These are phyloP conservation scores for Fusarium marasasianum DNA, from an alignment of 2,329 filamentous ascomycete genomes.

Conservation along the genomic window DNA sequence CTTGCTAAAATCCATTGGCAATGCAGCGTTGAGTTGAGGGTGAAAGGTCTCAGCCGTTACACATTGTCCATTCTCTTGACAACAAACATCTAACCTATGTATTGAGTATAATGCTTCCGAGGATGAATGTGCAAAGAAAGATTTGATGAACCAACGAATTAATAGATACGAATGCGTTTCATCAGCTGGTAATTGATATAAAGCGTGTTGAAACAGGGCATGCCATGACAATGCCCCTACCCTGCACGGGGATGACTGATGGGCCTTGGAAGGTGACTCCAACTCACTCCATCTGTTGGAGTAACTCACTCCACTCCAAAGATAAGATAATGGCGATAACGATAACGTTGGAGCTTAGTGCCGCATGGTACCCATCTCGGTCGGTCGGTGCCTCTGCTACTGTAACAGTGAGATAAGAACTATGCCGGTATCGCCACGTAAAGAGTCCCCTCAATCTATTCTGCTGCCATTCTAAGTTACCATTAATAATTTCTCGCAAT, in stretches of 20 bases:
- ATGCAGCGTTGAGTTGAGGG: too few relatives aligned
- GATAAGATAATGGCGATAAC: background rate
- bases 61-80: too few relatives aligned
- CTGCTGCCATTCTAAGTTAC: rapidly evolving
- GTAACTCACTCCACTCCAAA: background rate
- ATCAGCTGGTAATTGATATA: too few relatives aligned
- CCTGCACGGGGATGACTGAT: background rate
- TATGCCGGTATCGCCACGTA: background rate
- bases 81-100: too few relatives aligned
- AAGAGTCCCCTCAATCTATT: background rate
- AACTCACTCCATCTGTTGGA: background rate
- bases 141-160: too few relatives aligned
- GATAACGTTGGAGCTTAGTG: conserved; percentile 9
- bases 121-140: too few relatives aligned
- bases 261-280: background rate
- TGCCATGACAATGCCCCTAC: background rate
- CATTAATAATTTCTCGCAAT: rapidly evolving
- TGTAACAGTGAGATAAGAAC: background rate
- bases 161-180: rapidly evolving
- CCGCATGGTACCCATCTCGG: background rate
- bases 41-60: too few relatives aligned
- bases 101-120: too few relatives aligned
- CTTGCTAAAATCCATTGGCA: too few relatives aligned
- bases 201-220: background rate
- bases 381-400: background rate